Base-by-base conservation (phyloP, 495 filamentous ascomycete species). In the Pseudotulostoma volvatum region DNA sequence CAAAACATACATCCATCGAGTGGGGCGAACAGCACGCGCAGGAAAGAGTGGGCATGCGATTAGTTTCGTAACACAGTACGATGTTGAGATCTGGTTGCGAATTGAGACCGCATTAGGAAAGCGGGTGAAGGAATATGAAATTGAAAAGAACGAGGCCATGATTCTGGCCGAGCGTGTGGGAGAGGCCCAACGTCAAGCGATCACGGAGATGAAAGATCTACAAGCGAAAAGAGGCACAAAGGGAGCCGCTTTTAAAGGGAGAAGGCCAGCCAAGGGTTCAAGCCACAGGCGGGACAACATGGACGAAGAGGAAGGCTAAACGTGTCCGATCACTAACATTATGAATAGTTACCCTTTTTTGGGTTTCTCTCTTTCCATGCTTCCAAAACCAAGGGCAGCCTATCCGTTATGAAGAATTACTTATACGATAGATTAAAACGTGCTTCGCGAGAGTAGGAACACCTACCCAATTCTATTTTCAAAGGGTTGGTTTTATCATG, bases 1-100 rank as follows among this genome's bases (percentile, higher is more conserved):
- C 49, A 90, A 94, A 56, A 94, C 84, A 0, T 97, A 95, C 49
- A 82, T 97, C 37, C 90, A 97, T 53, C 76, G 90, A 31, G 88
- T 95, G 2, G 90, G 90, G 4, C 79, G 90, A 43, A 97, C 90
- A 0, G 90, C 90, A 0, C 70, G 90, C 56, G 88, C 90, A 0
- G 88, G 88, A 9, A 83, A 84, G 50, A 76, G 73, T 17, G 88
- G 88, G n/a, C 66, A 79, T 21, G 84, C 86, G 1, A 70, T 94
- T 31, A 77, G 67, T 18, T 56, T 96, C 7, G 76, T 87, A 1
- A 92, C 80, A 3, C 90, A 97, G 52, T 96, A 95, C 44, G 90
- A 96, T 48, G 51, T 93, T 18, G 90, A 96, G 52, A 63, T 94
- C 3, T 95, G 71, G 61, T 59, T 81, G 48, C 59, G 92, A 7